Conservation (phyloP, 1,284 basidiomycete species). For the Microbotryum silenes-acaulis region DNA sequence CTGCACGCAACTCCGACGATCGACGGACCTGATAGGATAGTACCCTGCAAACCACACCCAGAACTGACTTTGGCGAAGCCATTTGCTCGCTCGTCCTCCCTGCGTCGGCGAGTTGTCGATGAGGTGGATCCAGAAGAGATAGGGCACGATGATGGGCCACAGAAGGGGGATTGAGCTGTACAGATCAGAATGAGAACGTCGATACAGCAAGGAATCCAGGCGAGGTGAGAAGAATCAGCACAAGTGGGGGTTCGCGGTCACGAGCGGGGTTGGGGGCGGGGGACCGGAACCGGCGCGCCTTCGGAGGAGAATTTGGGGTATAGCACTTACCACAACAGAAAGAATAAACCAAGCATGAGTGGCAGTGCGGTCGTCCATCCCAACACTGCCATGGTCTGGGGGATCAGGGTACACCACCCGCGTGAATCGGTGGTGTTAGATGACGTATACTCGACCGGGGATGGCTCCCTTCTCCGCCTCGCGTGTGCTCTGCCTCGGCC, state of each 20-base stretch:
- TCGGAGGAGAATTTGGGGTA: background rate
- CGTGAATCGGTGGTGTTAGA: background rate
- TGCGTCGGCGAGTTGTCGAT: slow-evolving; percentile 69
- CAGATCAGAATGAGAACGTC: background rate
- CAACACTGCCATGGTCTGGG: slow-evolving; percentile 54
- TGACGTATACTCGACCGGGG: background rate
- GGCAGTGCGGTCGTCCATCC: slow-evolving; percentile 76
- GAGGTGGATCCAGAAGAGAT: slow-evolving; percentile 69
- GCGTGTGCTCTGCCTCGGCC: too few species aligned
- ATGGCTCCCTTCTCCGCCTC: too few species aligned
- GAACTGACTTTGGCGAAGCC: slow-evolving; percentile 61
- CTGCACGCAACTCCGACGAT: background rate
- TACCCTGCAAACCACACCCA: slow-evolving; percentile 86
- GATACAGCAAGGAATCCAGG: background rate
- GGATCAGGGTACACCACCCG: slow-evolving; percentile 16
- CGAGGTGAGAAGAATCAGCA: background rate
- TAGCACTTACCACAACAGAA: slow-evolving; percentile 63
- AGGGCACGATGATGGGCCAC: slow-evolving; percentile 79
- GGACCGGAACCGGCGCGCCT: background rate
- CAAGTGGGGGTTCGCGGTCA: background rate
- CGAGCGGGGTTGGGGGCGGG: background rate
- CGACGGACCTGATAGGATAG: slow-evolving; percentile 76
- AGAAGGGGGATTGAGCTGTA: slow-evolving; percentile 74
- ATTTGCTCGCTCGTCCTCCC: slow-evolving; percentile 69
- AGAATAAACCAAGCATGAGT: slow-evolving; percentile 60